Base-by-base conservation (phyloP, 139 green algal species). In the Chloropicon primus region DNA sequence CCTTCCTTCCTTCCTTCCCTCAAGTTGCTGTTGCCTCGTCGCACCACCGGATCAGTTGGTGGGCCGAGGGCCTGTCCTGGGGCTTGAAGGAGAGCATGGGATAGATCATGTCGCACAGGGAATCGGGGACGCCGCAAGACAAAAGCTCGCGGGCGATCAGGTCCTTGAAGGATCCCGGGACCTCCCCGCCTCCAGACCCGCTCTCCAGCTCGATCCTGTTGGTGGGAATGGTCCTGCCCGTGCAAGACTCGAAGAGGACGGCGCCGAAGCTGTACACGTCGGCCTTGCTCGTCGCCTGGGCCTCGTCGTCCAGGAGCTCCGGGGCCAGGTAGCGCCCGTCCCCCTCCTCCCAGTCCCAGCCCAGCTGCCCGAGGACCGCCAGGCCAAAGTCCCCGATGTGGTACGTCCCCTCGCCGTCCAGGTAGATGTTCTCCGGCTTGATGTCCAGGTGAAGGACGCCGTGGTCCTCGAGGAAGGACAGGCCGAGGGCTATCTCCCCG, bases 391-490 rank as follows among this genome's bases (percentile, higher is more conserved):
- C 74, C 0, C 90, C 90, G 27, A 95, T 88, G 72, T 89, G 87
- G 28, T 87, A 88, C 21, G 71, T 81, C 23, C 88, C 86, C 3
- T 54, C 71, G 73, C 82, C 85, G n/a, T 85, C 73, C 25, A 88
- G 53, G 77, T 86, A 91, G 26, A 95, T 82, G 82, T 95, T 95
- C 25, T 94, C 91, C 2, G 91, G 91, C 80, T 95, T 95, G 54
- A 95, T 84, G 82, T 95, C 91, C 54, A 95, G 84, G 80, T 95
- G 90, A 29, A 95, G 25, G 21, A 96, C 82, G 22, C 81, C 74
- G 28, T 87, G 72, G n/a, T 22, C 29, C 79, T 95, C 90, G 26
- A 95, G 82, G 75, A 92, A 91, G 26, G 78, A 27, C 26, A 95
- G 82, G 2, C 90, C 90, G 21, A 28, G 76, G 27, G 85, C 85